These are phyloP conservation scores for Gloeostereum incarnatum DNA, from an alignment of 768 basidiomycete genomes.

Conservation along the genomic window DNA sequence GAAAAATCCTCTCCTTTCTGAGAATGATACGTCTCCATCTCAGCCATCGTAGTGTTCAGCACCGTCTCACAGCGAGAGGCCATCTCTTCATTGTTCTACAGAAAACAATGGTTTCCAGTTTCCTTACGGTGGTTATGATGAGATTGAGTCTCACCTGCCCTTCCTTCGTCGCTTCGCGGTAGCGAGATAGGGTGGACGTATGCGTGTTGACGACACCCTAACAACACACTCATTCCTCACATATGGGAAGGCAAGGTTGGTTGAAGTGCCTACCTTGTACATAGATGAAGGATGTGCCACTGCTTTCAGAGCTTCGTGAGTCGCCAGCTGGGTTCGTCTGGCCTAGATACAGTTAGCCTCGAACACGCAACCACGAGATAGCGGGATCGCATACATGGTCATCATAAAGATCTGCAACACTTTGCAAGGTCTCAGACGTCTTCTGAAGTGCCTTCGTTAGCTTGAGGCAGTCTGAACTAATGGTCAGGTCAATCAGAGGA, in stretches of 20 bases:
- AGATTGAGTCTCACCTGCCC: conserved; percentile 21
- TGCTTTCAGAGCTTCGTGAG: conserved; percentile 67
- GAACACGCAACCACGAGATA: conserved; percentile 3
- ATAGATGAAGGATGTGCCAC: conserved; percentile 68
- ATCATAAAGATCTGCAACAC: conserved; percentile 70
- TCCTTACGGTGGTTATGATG: too few species aligned
- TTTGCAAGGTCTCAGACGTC: conserved; percentile 63
- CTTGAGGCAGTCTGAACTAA: conserved; percentile 54
- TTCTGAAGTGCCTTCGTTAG: conserved; percentile 74
- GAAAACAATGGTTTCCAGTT: too few species aligned
- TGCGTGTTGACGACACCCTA: conserved; percentile 74
- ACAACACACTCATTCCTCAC: neutral
- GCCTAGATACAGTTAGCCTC: conserved; percentile 34
- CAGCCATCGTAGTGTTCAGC: conserved; percentile 81
- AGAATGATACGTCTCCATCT: conserved; percentile 72
- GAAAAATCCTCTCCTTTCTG: conserved; percentile 69
- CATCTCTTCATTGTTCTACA: conserved; percentile 57
- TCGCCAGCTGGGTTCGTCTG: conserved; percentile 57
- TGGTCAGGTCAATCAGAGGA: neutral
- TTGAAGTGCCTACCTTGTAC: conserved; percentile 65
- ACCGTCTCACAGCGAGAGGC: conserved; percentile 80
- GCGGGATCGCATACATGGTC: conserved; percentile 46
- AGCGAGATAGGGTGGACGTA: conserved; percentile 55
- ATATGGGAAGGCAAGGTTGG: too few species aligned
- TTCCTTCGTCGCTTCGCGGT: conserved; percentile 39